These are phyloP conservation scores for Pythium sp. DNA, from an alignment of 352 stramenopile genomes.

Conservation along the genomic window DNA sequence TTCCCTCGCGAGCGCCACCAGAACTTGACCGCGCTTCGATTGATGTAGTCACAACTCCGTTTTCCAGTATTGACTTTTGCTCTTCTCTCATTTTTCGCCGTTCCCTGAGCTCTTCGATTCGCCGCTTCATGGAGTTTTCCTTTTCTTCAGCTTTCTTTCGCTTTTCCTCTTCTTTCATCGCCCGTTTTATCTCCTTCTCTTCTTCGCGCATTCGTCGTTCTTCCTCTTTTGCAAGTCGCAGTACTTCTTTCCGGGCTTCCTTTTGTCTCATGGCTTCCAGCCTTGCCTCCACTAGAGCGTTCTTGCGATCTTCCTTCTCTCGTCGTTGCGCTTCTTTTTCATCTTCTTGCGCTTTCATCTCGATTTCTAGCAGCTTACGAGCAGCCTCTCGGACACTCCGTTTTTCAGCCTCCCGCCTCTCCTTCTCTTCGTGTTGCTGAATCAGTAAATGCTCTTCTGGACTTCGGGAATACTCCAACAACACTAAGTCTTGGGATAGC, in stretches of 20 bases:
- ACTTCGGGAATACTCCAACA: slow-evolving; percentile 42
- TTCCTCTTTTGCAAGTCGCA: slow-evolving; percentile 61
- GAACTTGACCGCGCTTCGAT: slow-evolving; percentile 22
- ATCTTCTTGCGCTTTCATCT: slow-evolving; percentile 77
- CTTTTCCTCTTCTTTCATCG: slow-evolving; percentile 68
- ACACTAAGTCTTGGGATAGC: slow-evolving; percentile 40
- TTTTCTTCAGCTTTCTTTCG: slow-evolving; percentile 70
- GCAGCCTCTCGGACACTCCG: slow-evolving; percentile 66
- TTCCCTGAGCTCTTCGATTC: slow-evolving; percentile 65
- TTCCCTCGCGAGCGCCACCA: slow-evolving; percentile 9
- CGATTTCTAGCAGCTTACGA: slow-evolving; percentile 67
- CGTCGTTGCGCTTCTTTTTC: slow-evolving; percentile 63
- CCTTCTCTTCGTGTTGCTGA: slow-evolving; percentile 39
- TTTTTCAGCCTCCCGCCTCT: slow-evolving; percentile 63
- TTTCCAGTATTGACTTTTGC: slow-evolving; percentile 69
- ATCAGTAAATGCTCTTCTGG: slow-evolving; percentile 39
- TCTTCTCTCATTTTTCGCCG: slow-evolving; percentile 67
- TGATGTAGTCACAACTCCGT: slow-evolving; percentile 60
- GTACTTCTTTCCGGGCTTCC: slow-evolving; percentile 61
- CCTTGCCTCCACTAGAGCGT: slow-evolving; percentile 60
- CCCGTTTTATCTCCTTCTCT: slow-evolving; percentile 67
- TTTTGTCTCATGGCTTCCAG: slow-evolving; percentile 63
- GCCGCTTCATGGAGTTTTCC: slow-evolving; percentile 67
- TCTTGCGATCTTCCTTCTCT: slow-evolving; percentile 70
- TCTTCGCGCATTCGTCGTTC: slow-evolving; percentile 66